Conservation (phyloP, 352 stramenopile species). For the Elongisporangium undulatum region DNA sequence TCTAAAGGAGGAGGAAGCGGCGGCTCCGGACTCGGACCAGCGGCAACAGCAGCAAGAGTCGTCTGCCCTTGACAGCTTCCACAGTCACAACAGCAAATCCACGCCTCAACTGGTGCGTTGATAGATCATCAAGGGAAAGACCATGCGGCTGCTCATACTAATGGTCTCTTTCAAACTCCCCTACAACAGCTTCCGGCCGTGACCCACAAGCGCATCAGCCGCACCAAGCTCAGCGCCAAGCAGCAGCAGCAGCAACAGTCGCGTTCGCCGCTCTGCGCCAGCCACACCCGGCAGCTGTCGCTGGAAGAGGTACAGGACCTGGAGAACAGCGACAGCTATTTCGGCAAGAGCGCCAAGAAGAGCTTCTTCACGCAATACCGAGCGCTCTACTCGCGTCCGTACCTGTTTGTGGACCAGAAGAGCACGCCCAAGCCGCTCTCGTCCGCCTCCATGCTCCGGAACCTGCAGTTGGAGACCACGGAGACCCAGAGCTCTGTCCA, state of each 20-base stretch:
- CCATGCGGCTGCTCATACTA: too few species aligned
- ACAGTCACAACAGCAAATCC: neutral
- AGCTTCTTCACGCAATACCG: constrained; percentile 65
- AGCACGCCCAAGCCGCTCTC: constrained; percentile 5
- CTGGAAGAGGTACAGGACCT: constrained; percentile 35
- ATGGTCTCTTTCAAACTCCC: too few species aligned
- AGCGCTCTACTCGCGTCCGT: constrained; percentile 54
- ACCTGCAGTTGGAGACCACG: constrained; percentile 10
- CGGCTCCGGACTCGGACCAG: neutral
- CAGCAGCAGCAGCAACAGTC: neutral
- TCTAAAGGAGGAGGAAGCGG: neutral
- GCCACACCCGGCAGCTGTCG: constrained; percentile 18
- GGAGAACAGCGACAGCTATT: constrained; percentile 50
- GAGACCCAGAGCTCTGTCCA: constrained; percentile 4
- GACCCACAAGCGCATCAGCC: neutral
- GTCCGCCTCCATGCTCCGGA: constrained; percentile 1
- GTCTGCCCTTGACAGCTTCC: neutral
- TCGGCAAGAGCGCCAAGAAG: constrained; percentile 45
- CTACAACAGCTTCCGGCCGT: neutral
- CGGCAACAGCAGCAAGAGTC: neutral
- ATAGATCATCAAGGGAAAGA: neutral
- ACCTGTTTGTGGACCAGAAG: constrained; percentile 50
- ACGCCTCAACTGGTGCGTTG: neutral
- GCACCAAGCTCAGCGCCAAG: neutral
- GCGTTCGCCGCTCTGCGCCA: neutral